Base-by-base conservation (phyloP, 2,329 filamentous ascomycete species). In the Ampelomyces quisqualis region DNA sequence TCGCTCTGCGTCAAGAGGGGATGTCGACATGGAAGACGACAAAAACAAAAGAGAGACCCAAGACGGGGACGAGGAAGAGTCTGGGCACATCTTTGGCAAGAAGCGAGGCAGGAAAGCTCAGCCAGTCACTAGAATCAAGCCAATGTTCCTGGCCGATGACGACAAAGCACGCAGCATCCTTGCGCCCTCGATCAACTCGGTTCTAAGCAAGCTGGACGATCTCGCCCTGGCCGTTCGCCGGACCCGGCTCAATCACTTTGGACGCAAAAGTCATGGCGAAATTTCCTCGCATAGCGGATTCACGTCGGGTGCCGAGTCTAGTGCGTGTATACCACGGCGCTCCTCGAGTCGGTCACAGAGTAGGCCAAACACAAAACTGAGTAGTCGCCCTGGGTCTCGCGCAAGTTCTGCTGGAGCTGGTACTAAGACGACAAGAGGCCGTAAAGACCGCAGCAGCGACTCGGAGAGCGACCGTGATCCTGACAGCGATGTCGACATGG, bases 211-310 rank as follows among this genome's bases (percentile, higher is more conserved):
- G 23, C 62, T 95, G 1, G 88, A 96, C 54, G 66, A 73, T 4
- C 75, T 91, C 1, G 76, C 95, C 5, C 73, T 76, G 20, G 79
- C 83, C 3, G 73, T 97, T 10, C 88, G 90, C 60, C 80, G 83
- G 43, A 76, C 80, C 1, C 78, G 84, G 24, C 70, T 79, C 29
- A 77, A 81, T 2, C 78, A 77, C 36, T 52, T 55, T 29, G 54
- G 53, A 2, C 45, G 42, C 23, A 45, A 48, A 17, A 38, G 32
- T 0, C 38, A 46, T 28, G 59, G 63, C 10, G 63, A 67, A 14
- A 58, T 53, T 11, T 66, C 53, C 3, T 56, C 61, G 7, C 54
- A 49, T 26, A 65, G 60, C 34, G 64, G 64, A 3, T 54, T 50
- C 17, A 51, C 51, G 1, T 58, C 60, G 23, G 63, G 59, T 26